These are phyloP conservation scores for Spathaspora gorwiae DNA, from an alignment of 805 yeast genomes.

Conservation along the genomic window DNA sequence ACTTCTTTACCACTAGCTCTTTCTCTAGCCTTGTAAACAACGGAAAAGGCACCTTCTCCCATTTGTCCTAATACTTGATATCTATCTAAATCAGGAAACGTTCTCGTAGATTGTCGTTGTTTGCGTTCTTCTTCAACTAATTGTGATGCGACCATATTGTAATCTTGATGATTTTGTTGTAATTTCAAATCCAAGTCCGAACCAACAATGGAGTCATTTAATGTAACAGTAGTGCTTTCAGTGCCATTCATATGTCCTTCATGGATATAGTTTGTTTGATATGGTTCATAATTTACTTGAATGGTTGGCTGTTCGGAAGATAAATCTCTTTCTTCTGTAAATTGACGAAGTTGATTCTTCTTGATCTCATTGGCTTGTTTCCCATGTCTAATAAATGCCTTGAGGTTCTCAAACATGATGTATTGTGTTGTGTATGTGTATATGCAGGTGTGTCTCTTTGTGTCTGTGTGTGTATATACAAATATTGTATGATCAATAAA, in stretches of 20 bases:
- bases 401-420: constrained; percentile 43
- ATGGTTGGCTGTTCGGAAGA: neutral
- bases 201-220: neutral
- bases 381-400: constrained; percentile 61
- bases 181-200: neutral
- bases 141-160: constrained; percentile 26
- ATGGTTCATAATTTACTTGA: neutral
- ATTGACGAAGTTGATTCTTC: constrained; percentile 6
- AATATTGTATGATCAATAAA: too few relatives aligned
- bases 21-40: constrained; percentile 60
- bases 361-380: constrained; percentile 47
- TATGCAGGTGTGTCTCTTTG: neutral
- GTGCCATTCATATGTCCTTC: too few relatives aligned
- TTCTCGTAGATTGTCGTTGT: constrained; percentile 7
- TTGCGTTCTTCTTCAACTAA: constrained; percentile 33
- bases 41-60: constrained; percentile 83
- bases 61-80: constrained; percentile 47
- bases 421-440: neutral
- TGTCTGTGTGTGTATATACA: neutral
- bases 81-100: constrained; percentile 31
- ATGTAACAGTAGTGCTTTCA: neutral
- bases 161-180: constrained; percentile 5
- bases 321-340: neutral
- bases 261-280: neutral
- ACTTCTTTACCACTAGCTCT: constrained; percentile 34